Evolutionary conservation across 805 yeast species (phyloP).

Genomic region (Hanseniaspora mollemarum): DNA sequence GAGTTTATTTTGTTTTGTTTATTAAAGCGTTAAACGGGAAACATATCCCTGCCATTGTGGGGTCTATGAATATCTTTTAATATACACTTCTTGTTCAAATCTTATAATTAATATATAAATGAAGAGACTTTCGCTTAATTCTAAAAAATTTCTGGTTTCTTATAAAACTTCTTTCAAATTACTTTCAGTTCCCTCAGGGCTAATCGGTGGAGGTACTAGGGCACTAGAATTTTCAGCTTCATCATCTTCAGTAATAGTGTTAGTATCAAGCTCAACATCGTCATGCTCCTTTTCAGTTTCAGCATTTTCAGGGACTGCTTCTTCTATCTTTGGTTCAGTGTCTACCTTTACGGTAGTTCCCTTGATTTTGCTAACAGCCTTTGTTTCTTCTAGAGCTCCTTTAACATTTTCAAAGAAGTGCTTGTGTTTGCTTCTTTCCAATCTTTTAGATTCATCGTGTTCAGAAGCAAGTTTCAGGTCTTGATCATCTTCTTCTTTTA

Average conservation of each 20-base stretch:
- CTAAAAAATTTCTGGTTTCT: too few species aligned
- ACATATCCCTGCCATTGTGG: too few species aligned
- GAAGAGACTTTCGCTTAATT: too few species aligned
- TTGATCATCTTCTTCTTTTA: constrained; percentile 17
- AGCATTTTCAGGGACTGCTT: background rate
- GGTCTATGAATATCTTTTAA: background rate
- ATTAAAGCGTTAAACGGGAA: too few species aligned
- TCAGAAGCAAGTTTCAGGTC: constrained; percentile 18
- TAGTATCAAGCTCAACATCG: background rate
- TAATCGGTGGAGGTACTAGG: constrained; percentile 1
- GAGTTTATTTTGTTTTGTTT: too few species aligned
- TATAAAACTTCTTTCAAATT: constrained; percentile 6
- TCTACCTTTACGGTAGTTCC: too few species aligned
- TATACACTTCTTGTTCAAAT: background rate
- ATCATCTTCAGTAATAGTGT: background rate
- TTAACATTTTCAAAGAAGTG: background rate
- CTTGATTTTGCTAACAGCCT: background rate
- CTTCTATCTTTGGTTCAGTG: background rate
- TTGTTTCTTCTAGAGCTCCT: constrained; percentile 3
- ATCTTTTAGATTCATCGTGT: constrained; percentile 10
- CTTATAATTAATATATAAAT: too few species aligned
- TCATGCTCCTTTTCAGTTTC: background rate
- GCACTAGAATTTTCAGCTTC: constrained; percentile 2
- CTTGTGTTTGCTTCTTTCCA: constrained; percentile 11
- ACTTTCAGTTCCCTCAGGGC: background rate